Evolutionary conservation across 768 basidiomycete species (phyloP).

Genomic region (Suillus subaureus): DNA sequence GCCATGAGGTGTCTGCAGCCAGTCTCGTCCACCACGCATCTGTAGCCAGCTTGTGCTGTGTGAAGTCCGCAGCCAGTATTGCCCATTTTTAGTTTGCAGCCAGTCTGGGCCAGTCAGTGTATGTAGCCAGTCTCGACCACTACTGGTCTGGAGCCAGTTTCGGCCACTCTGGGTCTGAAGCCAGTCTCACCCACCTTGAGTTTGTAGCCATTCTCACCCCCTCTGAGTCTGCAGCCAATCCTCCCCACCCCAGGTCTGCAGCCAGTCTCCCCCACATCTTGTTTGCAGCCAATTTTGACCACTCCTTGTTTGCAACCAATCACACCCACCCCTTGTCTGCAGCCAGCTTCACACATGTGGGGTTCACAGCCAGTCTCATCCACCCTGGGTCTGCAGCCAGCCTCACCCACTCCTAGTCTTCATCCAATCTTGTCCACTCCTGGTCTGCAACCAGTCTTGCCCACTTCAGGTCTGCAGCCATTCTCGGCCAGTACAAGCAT

Average conservation of each 20-base stretch:
- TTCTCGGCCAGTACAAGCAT: not conserved
- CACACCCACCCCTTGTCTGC: not conserved
- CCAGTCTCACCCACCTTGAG: not conserved
- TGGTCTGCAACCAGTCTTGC: not conserved
- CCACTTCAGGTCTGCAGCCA: not conserved
- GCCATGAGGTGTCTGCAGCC: not conserved
- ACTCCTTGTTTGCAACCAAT: not conserved
- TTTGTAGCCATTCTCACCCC: not conserved
- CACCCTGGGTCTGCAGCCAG: not conserved
- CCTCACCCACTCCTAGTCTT: not conserved
- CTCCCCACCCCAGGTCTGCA: not conserved
- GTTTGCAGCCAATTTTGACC: not conserved
- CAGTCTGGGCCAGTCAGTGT: too few species aligned
- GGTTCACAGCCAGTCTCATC: not conserved
- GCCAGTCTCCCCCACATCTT: not conserved
- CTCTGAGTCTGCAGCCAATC: not conserved
- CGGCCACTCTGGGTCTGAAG: not conserved
- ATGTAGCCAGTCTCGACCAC: not conserved
- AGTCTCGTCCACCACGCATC: not conserved
- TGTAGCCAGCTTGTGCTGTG: too few species aligned
- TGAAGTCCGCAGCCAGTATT: not conserved
- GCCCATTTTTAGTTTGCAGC: too few species aligned
- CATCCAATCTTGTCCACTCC: not conserved
- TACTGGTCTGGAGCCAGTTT: not conserved
- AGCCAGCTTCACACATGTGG: constrained; percentile 2